These are phyloP conservation scores for Atkinsonella hypoxylon DNA, from an alignment of 2,329 filamentous ascomycete genomes.

Conservation along the genomic window DNA sequence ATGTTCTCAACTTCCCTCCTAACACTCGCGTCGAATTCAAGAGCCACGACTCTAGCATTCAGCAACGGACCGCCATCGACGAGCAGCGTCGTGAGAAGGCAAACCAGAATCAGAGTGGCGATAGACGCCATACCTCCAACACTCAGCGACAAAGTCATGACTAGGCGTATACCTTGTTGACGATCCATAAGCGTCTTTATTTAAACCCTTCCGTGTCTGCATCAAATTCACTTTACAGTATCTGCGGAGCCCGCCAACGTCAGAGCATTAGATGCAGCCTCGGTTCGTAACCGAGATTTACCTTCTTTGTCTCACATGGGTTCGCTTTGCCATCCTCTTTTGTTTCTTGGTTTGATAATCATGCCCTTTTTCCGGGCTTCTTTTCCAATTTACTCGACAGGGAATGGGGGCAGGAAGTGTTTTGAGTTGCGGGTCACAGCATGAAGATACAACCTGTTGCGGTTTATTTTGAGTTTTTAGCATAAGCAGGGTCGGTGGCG, in stretches of 20 bases:
- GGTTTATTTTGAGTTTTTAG: not conserved
- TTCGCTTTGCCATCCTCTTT: not conserved
- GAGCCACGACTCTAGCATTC: constrained; percentile 91
- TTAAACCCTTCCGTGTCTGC: not conserved
- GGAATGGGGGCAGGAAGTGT: not conserved
- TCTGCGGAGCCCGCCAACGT: not conserved
- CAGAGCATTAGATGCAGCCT: not conserved
- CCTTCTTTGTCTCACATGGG: not conserved
- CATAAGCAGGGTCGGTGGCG: not conserved
- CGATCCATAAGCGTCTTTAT: not conserved
- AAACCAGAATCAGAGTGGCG: constrained; percentile 31
- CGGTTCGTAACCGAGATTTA: not conserved
- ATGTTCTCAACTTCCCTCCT: constrained; percentile 69
- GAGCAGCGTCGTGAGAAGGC: constrained; percentile 82
- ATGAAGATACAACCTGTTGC: not conserved
- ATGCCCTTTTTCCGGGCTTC: too few species aligned
- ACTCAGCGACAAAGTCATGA: constrained; percentile 22
- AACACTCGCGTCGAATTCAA: constrained; percentile 94
- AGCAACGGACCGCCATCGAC: constrained; percentile 80
- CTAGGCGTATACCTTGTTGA: constrained; percentile 9
- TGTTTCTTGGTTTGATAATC: not conserved
- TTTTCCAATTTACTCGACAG: not conserved
- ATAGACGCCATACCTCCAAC: constrained; percentile 24
- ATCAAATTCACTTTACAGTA: constrained; percentile 1
- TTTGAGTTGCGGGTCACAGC: not conserved